These are phyloP conservation scores for Naematelia aurantialba DNA, from an alignment of 768 basidiomycete species.

Conservation along the genomic window DNA sequence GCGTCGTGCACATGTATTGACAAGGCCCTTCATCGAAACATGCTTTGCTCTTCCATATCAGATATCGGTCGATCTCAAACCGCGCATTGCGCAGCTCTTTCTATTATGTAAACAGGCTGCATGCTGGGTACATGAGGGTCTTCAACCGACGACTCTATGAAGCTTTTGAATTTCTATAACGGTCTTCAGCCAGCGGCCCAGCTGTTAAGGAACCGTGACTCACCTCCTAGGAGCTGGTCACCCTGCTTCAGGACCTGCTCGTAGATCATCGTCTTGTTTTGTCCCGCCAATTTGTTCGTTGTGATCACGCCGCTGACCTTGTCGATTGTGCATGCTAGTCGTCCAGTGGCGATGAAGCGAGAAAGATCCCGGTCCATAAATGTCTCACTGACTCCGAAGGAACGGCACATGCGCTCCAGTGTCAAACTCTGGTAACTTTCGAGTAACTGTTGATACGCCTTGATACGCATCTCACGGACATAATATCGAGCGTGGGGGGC, in stretches of 20 bases:
- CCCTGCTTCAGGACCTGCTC: conserved; percentile 91
- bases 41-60: not conserved
- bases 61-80: not conserved
- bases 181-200: not conserved
- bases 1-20: no score
- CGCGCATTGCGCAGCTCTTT: no score
- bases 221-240: conserved; percentile 75
- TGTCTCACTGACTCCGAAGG: conserved; percentile 82
- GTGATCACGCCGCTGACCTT: conserved; percentile 91
- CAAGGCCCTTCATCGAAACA: no score
- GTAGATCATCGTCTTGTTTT: conserved; percentile 77
- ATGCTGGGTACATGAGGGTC: not conserved
- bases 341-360: conserved; percentile 80
- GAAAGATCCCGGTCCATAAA: conserved; percentile 93
- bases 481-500: conserved; percentile 83
- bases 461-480: conserved; percentile 91
- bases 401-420: conserved; percentile 72
- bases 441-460: conserved; percentile 85
- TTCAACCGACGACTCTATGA: conserved; percentile 69
- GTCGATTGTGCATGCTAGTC: conserved; percentile 85
- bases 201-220: conserved; percentile 10
- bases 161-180: conserved; percentile 64
- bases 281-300: conserved; percentile 62
- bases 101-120: not conserved
- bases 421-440: conserved; percentile 87